Conservation (phyloP, 495 filamentous ascomycete species). For the Aspergillus cavernicola region DNA sequence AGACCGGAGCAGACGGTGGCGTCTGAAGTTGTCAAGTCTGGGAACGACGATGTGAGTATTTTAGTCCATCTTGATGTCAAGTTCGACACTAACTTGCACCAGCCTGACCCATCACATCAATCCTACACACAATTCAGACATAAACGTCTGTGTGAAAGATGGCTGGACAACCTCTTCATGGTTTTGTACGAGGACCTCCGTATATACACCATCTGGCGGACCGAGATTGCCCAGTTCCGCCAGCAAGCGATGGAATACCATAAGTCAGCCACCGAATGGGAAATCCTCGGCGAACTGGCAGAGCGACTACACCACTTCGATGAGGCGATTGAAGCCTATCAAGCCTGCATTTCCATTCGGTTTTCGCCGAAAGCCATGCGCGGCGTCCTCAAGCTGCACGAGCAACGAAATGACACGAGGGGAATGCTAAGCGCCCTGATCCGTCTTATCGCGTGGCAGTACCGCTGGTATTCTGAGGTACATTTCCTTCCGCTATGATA, state of each 20-base stretch:
- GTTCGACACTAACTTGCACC: constrained; percentile 7
- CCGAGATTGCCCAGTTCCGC: constrained; percentile 89
- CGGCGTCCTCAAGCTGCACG: constrained; percentile 75
- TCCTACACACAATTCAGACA: constrained; percentile 76
- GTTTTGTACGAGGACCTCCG: constrained; percentile 96
- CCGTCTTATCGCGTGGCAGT: constrained; percentile 92
- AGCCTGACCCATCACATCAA: constrained; percentile 46
- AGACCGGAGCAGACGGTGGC: constrained; percentile 79
- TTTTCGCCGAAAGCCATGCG: constrained; percentile 89
- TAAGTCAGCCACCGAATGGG: constrained; percentile 96
- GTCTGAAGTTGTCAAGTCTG: constrained; percentile 76
- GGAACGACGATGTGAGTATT: constrained; percentile 67
- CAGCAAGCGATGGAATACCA: constrained; percentile 89
- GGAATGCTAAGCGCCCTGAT: constrained; percentile 78
- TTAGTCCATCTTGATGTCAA: neutral
- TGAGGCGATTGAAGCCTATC: constrained; percentile 89
- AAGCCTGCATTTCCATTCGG: constrained; percentile 71
- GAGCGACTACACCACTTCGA: constrained; percentile 85
- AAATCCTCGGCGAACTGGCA: constrained; percentile 91
- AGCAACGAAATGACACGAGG: constrained; percentile 66
- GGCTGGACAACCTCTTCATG: constrained; percentile 99
- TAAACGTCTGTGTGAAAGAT: constrained; percentile 94
- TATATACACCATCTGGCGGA: constrained; percentile 98
- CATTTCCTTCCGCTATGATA: constrained; percentile 13
- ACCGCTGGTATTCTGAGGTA: constrained; percentile 96